Base-by-base conservation (phyloP, 495 filamentous ascomycete genomes). In the Tuber calosporum region DNA sequence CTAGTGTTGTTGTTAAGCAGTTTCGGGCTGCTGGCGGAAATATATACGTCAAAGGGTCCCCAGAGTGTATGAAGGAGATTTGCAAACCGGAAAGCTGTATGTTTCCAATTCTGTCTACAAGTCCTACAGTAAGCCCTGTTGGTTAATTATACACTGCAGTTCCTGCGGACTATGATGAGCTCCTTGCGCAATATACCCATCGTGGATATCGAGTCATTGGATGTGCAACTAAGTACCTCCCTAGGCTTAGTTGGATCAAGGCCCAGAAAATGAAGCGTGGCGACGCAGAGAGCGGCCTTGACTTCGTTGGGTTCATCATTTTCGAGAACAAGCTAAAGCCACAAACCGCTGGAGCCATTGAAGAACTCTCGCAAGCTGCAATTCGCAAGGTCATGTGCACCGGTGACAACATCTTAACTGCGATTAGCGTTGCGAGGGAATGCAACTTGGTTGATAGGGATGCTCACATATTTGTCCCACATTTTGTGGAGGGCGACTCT, bases 301-400 rank as follows among this genome's bases (percentile, higher is more conserved):
- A 91, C 26, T 97, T 99, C 76, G 84, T 94, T 66, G 96, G 95
- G 26, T 98, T 99, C 82, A 98, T 98, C 78, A 90, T 99, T 42
- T 99, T 99, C 81, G 94, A 99, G 82, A 99, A 99, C 80, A 99
- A 98, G 84, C 82, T 99, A 75, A 99, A 99, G 82, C 88, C 90
- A 30, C 90, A 86, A 43, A 97, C 93, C 7, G 84, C 90, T 4
- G 84, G 85, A 4, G 90, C 96, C 40, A 89, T 99, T 66, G 84
- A 90, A 48, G 93, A 97, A 82, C 87, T 99, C n/a, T 87, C 87
- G 19, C 84, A 89, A 67, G 94, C 96, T 17, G 90, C 90, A 38
- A 97, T 99, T 76, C 89, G 92, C 38, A 91, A 90, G 43, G 88
- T 97, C 71, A 99, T 99, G 96, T 96, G 95, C 76, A 99, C 96